These are phyloP conservation scores for Ophiostoma australiae DNA, from an alignment of 2,329 filamentous ascomycete genomes.

Conservation along the genomic window DNA sequence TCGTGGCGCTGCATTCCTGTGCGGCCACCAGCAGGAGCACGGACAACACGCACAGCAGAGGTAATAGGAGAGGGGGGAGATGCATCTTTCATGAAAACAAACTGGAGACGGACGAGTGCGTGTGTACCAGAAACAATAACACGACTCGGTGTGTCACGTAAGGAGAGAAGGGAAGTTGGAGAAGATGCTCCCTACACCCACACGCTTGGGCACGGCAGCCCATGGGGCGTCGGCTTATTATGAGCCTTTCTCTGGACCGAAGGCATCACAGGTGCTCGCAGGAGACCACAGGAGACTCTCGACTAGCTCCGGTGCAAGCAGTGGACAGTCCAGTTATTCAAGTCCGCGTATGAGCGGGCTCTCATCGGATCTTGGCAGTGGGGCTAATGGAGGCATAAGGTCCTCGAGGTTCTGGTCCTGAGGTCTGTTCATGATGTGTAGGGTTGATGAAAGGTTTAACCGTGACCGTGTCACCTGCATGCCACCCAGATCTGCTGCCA, in stretches of 20 bases:
- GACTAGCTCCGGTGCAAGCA: too few species aligned
- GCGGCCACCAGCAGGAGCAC: background rate
- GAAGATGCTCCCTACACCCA: too few species aligned
- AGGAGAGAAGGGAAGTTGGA: background rate
- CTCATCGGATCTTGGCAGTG: background rate
- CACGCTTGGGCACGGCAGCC: background rate
- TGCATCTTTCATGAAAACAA: background rate
- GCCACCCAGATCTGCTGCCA: background rate
- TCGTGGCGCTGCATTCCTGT: background rate
- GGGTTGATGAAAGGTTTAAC: background rate
- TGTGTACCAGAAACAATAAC: background rate
- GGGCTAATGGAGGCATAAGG: background rate
- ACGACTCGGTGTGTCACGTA: background rate
- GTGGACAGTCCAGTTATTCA: background rate
- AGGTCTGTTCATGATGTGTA: background rate
- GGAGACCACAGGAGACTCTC: too few species aligned
- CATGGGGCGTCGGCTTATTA: background rate
- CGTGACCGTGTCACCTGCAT: background rate
- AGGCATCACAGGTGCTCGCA: background rate
- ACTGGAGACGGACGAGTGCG: background rate
- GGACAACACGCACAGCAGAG: background rate
- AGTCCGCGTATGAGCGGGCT: background rate
- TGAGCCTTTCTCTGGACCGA: background rate
- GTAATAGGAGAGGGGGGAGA: background rate
- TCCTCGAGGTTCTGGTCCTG: too few species aligned